phyloP scores from a whole-genome alignment of 2,329 filamentous ascomycete genomes.

The Fusarium stilboides region DNA sequence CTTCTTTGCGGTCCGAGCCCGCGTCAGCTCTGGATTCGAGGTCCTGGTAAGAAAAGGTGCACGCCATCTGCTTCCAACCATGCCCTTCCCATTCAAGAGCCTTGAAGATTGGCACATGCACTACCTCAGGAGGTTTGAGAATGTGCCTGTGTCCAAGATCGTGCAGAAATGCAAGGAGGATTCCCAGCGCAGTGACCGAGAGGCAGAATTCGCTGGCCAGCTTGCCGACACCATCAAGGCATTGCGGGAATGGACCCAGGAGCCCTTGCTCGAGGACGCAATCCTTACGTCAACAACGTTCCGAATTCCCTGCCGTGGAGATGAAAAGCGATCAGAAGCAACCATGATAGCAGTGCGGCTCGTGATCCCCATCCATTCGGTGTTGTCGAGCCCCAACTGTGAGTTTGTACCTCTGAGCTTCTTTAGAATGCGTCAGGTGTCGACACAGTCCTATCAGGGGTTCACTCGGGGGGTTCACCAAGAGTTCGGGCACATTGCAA shows the following conservation, averaged over 20 bases:
- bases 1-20: constrained; percentile 70
- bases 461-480: constrained; percentile 74
- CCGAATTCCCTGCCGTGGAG: constrained; percentile 57
- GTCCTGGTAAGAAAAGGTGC: constrained; percentile 71
- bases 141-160: constrained; percentile 56
- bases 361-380: constrained; percentile 73
- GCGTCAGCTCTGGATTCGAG: constrained; percentile 71
- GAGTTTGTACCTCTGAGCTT: constrained; percentile 74
- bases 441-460: constrained; percentile 70
- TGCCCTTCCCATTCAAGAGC: constrained; percentile 66
- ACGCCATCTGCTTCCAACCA: constrained; percentile 73
- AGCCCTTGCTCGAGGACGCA: constrained; percentile 63
- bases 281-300: constrained; percentile 61
- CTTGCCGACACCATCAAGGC: constrained; percentile 61
- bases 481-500: constrained; percentile 69
- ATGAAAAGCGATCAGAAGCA: constrained; percentile 37
- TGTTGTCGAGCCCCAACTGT: constrained; percentile 65
- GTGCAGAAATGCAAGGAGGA: constrained; percentile 54
- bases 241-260: constrained; percentile 60
- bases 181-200: constrained; percentile 54
- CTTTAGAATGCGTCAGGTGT: constrained; percentile 77
- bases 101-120: constrained; percentile 70
- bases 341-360: constrained; percentile 70
- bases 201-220: constrained; percentile 62
- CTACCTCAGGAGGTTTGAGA: constrained; percentile 67